These are phyloP conservation scores for Tolypocladium album DNA, from an alignment of 2,329 filamentous ascomycete genomes.

Conservation along the genomic window DNA sequence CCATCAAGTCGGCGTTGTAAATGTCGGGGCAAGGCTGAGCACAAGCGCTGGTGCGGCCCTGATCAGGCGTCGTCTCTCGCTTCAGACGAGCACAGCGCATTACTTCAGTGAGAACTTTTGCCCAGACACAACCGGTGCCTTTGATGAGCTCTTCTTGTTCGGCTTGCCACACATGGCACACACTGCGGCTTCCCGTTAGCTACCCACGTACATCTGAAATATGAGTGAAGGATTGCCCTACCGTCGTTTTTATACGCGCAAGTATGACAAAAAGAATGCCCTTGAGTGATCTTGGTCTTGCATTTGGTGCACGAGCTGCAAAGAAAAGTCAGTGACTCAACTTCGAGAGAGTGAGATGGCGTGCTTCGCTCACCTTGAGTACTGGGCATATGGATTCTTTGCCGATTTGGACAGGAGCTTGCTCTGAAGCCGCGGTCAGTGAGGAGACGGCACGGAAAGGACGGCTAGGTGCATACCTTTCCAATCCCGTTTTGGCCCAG, in stretches of 20 bases:
- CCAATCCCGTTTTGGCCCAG: slow-evolving; percentile 46
- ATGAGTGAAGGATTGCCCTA: slow-evolving; percentile 19
- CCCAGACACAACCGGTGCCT: slow-evolving; percentile 43
- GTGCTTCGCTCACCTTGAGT: slow-evolving; percentile 25
- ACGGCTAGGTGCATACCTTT: slow-evolving; percentile 33
- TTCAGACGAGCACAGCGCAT: background rate
- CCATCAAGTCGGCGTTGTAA: slow-evolving; percentile 17
- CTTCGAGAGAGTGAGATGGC: background rate
- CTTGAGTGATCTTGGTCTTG: slow-evolving; percentile 53
- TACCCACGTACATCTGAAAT: background rate
- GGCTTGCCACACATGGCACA: slow-evolving; percentile 56
- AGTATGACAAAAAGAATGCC: slow-evolving; percentile 47
- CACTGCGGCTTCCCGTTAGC: slow-evolving; percentile 24
- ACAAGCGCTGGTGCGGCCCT: background rate
- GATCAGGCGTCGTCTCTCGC: background rate
- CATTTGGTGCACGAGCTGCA: slow-evolving; percentile 46
- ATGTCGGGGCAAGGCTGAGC: background rate
- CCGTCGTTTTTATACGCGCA: slow-evolving; percentile 53
- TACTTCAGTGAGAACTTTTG: slow-evolving; percentile 55
- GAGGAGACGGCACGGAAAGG: background rate
- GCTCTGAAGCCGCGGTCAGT: slow-evolving; percentile 28
- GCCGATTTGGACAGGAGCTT: slow-evolving; percentile 54
- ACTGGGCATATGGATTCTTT: slow-evolving; percentile 55
- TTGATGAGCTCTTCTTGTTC: slow-evolving; percentile 36
- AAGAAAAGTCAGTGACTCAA: background rate